Evolutionary conservation across 2,329 filamentous ascomycete genomes (phyloP).

Genomic region (Aspergillus novofumigatus): DNA sequence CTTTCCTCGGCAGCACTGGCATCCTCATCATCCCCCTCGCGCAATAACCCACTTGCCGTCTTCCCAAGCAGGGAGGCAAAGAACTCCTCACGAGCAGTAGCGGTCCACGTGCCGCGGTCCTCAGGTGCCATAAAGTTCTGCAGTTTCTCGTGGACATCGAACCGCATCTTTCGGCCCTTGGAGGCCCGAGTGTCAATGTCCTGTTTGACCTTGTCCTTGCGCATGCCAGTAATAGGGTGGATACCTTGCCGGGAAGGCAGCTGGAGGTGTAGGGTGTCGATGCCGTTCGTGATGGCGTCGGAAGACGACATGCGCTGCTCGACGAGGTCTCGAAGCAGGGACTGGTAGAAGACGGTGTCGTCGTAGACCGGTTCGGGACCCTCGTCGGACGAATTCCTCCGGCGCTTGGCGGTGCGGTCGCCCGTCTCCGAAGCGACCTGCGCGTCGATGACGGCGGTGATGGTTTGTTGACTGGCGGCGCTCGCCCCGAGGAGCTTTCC

Average conservation of each 20-base stretch:
- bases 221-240: conserved; percentile 41
- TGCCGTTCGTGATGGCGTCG: conserved; percentile 44
- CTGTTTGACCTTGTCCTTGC: conserved; percentile 66
- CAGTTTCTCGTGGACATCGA: conserved; percentile 92
- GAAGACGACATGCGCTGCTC: conserved; percentile 75
- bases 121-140: conserved; percentile 98
- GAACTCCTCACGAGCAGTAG: conserved; percentile 70
- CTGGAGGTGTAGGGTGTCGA: conserved; percentile 34
- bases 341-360: conserved; percentile 90
- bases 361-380: conserved; percentile 67
- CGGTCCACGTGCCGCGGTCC: conserved; percentile 74
- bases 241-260: conserved; percentile 35
- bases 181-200: conserved; percentile 89
- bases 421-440: conserved; percentile 40
- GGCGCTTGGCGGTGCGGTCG: conserved; percentile 31
- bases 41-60: conserved; percentile 59
- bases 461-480: conserved; percentile 48
- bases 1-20: conserved; percentile 23
- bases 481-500: conserved; percentile 58
- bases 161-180: conserved; percentile 90
- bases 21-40: conserved; percentile 56
- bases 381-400: conserved; percentile 11
- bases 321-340: conserved; percentile 87
- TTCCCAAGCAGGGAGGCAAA: conserved; percentile 69
- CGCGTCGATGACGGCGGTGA: conserved; percentile 42